Evolutionary conservation across 2,329 filamentous ascomycete species (phyloP).

Genomic region (Pseudocercospora pini-densiflorae): DNA sequence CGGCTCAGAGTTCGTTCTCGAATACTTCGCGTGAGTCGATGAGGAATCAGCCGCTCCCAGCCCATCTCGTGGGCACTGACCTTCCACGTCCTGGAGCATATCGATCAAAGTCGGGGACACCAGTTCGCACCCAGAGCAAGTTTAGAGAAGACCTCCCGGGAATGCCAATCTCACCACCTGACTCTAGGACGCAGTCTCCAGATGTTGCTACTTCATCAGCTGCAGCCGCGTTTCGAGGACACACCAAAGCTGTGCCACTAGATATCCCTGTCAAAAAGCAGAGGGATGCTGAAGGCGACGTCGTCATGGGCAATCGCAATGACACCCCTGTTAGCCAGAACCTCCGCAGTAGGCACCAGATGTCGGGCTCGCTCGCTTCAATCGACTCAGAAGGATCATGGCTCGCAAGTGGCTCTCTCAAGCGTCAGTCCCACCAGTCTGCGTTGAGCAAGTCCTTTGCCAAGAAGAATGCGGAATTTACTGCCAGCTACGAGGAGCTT

Average conservation of each 20-base stretch:
- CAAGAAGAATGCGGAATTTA: slow-evolving; percentile 56
- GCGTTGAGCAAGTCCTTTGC: slow-evolving; percentile 52
- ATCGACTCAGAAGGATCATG: slow-evolving; percentile 96
- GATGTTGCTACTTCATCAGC: slow-evolving; percentile 59
- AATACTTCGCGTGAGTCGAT: slow-evolving; percentile 93
- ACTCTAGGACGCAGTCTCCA: slow-evolving; percentile 79
- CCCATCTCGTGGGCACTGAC: slow-evolving; percentile 49
- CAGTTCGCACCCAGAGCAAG: slow-evolving; percentile 83
- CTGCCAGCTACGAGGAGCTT: slow-evolving; percentile 68
- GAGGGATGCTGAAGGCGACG: slow-evolving; percentile 20
- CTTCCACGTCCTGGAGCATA: slow-evolving; percentile 43
- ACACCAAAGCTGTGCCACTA: slow-evolving; percentile 24
- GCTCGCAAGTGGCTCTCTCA: slow-evolving; percentile 73
- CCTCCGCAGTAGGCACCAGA: slow-evolving; percentile 31
- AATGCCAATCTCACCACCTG: slow-evolving; percentile 80
- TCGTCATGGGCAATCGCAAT: slow-evolving; percentile 37
- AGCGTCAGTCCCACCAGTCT: slow-evolving; percentile 52
- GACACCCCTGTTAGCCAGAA: slow-evolving; percentile 46
- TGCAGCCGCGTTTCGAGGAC: slow-evolving; percentile 47
- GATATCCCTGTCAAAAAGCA: slow-evolving; percentile 24
- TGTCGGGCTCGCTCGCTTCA: slow-evolving; percentile 87
- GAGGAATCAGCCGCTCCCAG: slow-evolving; percentile 58
- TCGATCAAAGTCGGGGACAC: slow-evolving; percentile 59
- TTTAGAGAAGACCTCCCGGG: slow-evolving; percentile 94
- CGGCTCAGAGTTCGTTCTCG: slow-evolving; percentile 75